These are phyloP conservation scores for Drosera capensis DNA, from an alignment of 148 eudicot species.

Conservation along the genomic window DNA sequence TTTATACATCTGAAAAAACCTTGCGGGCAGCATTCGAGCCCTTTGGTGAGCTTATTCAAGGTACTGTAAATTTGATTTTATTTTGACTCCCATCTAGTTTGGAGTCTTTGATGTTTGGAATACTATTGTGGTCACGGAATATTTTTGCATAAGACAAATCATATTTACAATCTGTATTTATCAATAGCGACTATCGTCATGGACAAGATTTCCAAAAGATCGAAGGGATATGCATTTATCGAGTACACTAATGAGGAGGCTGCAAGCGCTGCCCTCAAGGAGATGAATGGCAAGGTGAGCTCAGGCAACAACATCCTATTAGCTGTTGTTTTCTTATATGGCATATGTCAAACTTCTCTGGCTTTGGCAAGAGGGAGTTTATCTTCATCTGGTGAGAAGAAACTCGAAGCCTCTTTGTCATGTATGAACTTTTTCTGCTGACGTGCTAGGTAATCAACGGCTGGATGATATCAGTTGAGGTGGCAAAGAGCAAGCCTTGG, in stretches of 20 bases:
- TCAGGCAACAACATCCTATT: neutral
- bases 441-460: conserved; percentile 74
- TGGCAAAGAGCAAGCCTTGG: conserved; percentile 46
- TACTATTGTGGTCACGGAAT: too few relatives aligned
- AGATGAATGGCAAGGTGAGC: conserved; percentile 90
- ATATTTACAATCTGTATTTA: neutral
- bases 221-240: conserved; percentile 82
- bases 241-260: conserved; percentile 69
- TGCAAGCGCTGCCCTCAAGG: conserved; percentile 58
- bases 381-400: neutral
- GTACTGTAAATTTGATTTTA: conserved; percentile 16
- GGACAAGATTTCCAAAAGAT: conserved; percentile 94
- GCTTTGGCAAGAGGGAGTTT: neutral
- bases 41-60: conserved; percentile 78
- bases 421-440: conserved; percentile 3
- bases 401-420: neutral
- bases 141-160: too few relatives aligned
- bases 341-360: neutral
- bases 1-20: conserved; percentile 93
- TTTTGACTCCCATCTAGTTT: neutral
- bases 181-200: conserved; percentile 68
- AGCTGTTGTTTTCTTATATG: too few relatives aligned
- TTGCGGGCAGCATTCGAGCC: conserved; percentile 76
- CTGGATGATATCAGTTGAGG: conserved; percentile 86
- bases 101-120: too few relatives aligned